Evolutionary conservation across 148 eudicot genomes (phyloP).

Genomic region (Pouteria glomerata): DNA sequence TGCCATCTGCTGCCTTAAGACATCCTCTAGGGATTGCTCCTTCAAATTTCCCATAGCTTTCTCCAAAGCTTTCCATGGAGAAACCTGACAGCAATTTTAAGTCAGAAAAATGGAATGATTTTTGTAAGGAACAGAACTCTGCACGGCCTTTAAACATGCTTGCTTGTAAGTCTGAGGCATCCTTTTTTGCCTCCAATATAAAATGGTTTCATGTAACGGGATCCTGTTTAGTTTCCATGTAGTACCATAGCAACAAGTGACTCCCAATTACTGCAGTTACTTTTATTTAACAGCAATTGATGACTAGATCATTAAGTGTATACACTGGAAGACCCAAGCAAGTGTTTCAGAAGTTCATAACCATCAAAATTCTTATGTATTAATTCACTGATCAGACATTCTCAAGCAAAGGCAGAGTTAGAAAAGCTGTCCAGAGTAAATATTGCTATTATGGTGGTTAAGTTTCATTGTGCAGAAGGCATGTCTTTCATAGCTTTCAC

Average conservation of each 20-base stretch:
- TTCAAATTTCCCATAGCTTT: conserved; percentile 49
- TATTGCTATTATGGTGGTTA: background rate
- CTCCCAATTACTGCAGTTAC: background rate
- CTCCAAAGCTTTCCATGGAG: conserved; percentile 69
- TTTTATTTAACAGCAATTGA: background rate
- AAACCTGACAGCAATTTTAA: conserved; percentile 33
- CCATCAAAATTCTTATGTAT: no score
- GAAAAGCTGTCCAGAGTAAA: background rate
- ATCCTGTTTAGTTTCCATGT: no score
- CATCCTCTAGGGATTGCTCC: conserved; percentile 62
- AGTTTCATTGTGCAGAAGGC: background rate
- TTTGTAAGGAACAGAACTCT: background rate
- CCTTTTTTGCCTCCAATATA: background rate
- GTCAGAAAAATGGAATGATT: background rate
- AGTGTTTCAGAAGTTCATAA: background rate
- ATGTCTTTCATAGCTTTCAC: background rate
- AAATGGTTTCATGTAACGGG: background rate
- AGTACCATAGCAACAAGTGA: background rate
- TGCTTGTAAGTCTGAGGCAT: background rate
- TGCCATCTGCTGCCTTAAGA: conserved; percentile 53
- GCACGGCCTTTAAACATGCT: background rate
- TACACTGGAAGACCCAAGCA: background rate
- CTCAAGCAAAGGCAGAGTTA: background rate
- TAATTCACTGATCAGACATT: background rate
- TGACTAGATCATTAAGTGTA: no score